Base-by-base conservation (phyloP, 257 asterid genomes). In the Solanum rostratum region DNA sequence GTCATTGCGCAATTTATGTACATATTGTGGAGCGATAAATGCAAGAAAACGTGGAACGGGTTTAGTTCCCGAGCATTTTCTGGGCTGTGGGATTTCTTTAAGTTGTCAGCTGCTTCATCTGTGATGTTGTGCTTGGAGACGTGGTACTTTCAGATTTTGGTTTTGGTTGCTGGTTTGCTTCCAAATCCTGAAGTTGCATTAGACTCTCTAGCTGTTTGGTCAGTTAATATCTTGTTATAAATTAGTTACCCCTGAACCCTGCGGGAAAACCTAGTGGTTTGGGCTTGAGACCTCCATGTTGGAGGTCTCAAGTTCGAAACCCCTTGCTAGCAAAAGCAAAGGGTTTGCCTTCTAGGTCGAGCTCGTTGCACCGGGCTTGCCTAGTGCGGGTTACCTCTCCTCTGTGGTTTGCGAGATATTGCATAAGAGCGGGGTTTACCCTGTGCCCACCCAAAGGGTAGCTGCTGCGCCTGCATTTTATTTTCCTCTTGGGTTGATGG, bases 91-190 rank as follows among this genome's bases (percentile, higher is more conserved):
- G 85, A 76, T 22, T 88, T 90, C 22, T 60, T 74, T 3, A 88
- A 88, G 83, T 80, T 90, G 50, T 90, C 92, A 0, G 22, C 78
- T 83, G 78, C 89, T 3, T 88, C 92, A 1, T 90, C 90, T n/a
- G 88, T 88, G 20, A 90, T 90, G 92, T 60, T 90, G 71, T 90
- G 92, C 30, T 59, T 88, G 16, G 90, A 90, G 60, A 50, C 84
- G 3, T 88, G 90, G 90, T 90, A 90, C 29, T 83, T 53, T 19
- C 89, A 86, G 79, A 82, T 85, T 41, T 10, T 88, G 83, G 84
- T 85, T 13, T 29, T 89, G 69, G 46, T 89, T 80, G 88, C 89
- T 24, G 92, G 90, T 62, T 66, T 74, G 63, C 85, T 89, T 7
- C 84, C 86, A 37, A 76, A 89, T 83, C 86, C 92, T 19, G 90